Evolutionary conservation across 441 rosid species (phyloP).

Genomic region (Cnidoscolus chayamansa): DNA sequence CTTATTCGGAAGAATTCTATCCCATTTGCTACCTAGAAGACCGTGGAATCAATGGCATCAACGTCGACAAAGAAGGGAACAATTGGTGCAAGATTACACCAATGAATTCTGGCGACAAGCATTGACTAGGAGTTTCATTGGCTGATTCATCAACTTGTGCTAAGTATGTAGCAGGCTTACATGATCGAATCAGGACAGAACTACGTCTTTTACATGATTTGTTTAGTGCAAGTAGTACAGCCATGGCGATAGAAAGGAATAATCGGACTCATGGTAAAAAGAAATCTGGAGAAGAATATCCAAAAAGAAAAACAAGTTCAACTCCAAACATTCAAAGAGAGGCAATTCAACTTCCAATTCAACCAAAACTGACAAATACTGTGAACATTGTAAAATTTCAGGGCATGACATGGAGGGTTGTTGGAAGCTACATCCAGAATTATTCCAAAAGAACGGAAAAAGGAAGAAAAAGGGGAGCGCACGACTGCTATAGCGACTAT

Average conservation of each 20-base stretch:
- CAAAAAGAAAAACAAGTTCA: not conserved
- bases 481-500: not conserved
- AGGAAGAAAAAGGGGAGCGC: not conserved
- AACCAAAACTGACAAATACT: not conserved
- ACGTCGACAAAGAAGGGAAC: not conserved
- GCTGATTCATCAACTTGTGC: not conserved
- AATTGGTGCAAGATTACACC: not conserved
- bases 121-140: not conserved
- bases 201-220: not conserved
- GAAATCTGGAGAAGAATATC: not conserved
- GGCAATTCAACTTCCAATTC: not conserved
- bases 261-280: constrained; percentile 1
- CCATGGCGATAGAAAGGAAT: not conserved
- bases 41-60: constrained; percentile 1
- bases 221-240: not conserved
- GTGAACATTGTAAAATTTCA: constrained; percentile 4
- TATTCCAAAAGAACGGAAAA: constrained; percentile 3
- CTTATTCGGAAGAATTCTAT: not conserved
- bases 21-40: not conserved
- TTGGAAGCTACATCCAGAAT: not conserved
- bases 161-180: not conserved
- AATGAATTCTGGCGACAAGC: not conserved
- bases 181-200: not conserved
- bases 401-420: not conserved
- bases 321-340: not conserved